Base-by-base conservation (phyloP, 2,329 filamentous ascomycete species). In the Arthrobotrys pseudoclavata region DNA sequence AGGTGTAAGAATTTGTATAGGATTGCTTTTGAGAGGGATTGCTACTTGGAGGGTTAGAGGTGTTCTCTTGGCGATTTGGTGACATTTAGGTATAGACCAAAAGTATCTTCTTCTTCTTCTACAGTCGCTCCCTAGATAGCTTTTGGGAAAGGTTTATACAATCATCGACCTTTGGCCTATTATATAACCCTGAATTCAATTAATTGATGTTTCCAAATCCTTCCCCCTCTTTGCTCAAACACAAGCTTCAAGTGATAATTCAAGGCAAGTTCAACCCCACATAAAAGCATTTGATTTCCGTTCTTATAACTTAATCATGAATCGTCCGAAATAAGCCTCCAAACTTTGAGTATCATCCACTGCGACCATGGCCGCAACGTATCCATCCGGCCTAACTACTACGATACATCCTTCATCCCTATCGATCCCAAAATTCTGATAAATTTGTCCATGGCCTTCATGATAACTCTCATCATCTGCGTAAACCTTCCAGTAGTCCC, bases 371-470 rank as follows among this genome's bases (percentile, higher is more conserved):
- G 71, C 55, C 4, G 74, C 74, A 34, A 92, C 87, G 82, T 92
- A 90, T 81, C 91, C 89, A 84, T 93, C 91, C 1, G 91, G 91
- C 60, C 91, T 83, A 1, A 90, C 84, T 0, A 90, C 84, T 0
- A 91, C 86, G 3, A 89, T 83, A 77, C 88, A 89, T 0, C 91
- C 90, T 20, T 83, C 83, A 66, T 86, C 84, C 18, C 79, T 82
- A 79, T 89, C 85, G 1, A 93, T 84, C 0, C 89, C 90, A 71
- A 89, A 90, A 2, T 85, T 86, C 69, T 86, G 84, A 80, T 91
- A 89, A 0, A 86, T 85, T 7, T 85, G 80, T 0, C 86, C 87
- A 66, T 86, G 83, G 0, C 86, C 86, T 80, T 89, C 86, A 78
- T 89, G 85, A 81, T 89, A 87, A 42, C 84, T 86, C 48, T 84